Conservation (phyloP, 2,329 filamentous ascomycete genomes). For the Chaetomiaceae sp. region DNA sequence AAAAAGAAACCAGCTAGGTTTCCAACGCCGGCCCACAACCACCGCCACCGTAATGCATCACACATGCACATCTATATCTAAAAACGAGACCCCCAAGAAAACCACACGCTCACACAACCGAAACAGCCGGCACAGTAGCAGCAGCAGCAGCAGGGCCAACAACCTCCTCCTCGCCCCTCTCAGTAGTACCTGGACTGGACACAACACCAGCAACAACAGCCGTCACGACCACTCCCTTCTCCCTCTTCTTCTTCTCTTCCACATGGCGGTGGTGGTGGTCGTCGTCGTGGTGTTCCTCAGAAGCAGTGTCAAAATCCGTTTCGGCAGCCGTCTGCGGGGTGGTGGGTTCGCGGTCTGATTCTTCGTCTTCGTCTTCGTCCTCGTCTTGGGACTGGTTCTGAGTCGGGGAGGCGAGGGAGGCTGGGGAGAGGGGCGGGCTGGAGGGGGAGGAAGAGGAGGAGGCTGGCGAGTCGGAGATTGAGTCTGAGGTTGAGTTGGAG, state of each 20-base stretch:
- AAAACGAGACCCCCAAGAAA: too few relatives aligned
- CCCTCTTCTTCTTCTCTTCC: not conserved
- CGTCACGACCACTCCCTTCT: not conserved
- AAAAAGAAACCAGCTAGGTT: too few relatives aligned
- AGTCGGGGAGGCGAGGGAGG: constrained; percentile 19
- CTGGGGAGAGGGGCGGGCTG: constrained; percentile 20
- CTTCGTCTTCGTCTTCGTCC: constrained; percentile 21
- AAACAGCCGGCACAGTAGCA: too few relatives aligned
- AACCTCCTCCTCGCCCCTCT: too few relatives aligned
- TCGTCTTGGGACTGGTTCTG: too few relatives aligned
- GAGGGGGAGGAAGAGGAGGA: constrained; percentile 17
- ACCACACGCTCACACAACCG: too few relatives aligned
- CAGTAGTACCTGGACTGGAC: too few relatives aligned
- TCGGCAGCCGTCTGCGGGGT: constrained; percentile 25
- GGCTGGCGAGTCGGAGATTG: constrained; percentile 1
- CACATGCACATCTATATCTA: too few relatives aligned
- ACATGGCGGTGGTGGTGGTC: not conserved
- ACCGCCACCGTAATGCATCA: too few relatives aligned
- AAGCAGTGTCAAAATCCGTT: constrained; percentile 10
- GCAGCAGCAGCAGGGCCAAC: too few relatives aligned
- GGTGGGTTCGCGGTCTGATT: constrained; percentile 26
- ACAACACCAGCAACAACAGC: not conserved
- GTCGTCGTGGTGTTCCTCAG: not conserved
- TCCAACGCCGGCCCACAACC: too few relatives aligned
- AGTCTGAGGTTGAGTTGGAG: constrained; percentile 15